Base-by-base conservation (phyloP, 768 basidiomycete genomes). In the Serendipita sp. region DNA sequence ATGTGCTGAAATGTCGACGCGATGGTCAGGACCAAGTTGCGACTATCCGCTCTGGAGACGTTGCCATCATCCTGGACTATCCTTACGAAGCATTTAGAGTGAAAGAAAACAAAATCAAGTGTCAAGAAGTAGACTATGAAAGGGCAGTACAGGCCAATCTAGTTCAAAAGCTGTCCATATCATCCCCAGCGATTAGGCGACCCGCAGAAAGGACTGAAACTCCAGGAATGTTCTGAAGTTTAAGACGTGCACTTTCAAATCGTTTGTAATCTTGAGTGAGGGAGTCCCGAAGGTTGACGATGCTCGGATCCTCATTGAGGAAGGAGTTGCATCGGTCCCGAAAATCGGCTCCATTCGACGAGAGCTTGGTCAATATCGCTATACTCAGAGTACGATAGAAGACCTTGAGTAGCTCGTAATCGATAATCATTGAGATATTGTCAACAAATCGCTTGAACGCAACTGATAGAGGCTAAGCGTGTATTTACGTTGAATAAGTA, bases 391-490 rank as follows among this genome's bases (percentile, higher is more conserved):
- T 78, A 0, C 76, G 71, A 63, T 78, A 76, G 3, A 83, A 67
- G 0, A 83, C 85, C 3, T 78, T 78, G 2, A 85, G 76, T 30
- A 85, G 78, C 63, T 82, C 78, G 48, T 77, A 69, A 66, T 86
- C 83, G 65, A 86, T 80, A 2, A 80, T 78, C 48, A 80, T 73
- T 3, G 84, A 82, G 2, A 86, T 71, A 48, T 77, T 79, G 69
- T 86, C 85, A 2, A 75, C 75, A 66, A 85, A 79, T 0, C 84
- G 77, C 70, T 85, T 84, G 70, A 81, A 84, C 0, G 82, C 79
- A 1, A 85, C 83, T 86, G 65, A 68, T 88, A 88, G 28, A 38
- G 4, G 37, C 4, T 60, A 30, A 60, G 56, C 18, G 30, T n/a
- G 16, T 24, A 51, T 24, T 13, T 46, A 24, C 24, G 1, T 46